Base-by-base conservation (phyloP, 169 alveolate species). In the Ichthyophthirius multifiliis region DNA sequence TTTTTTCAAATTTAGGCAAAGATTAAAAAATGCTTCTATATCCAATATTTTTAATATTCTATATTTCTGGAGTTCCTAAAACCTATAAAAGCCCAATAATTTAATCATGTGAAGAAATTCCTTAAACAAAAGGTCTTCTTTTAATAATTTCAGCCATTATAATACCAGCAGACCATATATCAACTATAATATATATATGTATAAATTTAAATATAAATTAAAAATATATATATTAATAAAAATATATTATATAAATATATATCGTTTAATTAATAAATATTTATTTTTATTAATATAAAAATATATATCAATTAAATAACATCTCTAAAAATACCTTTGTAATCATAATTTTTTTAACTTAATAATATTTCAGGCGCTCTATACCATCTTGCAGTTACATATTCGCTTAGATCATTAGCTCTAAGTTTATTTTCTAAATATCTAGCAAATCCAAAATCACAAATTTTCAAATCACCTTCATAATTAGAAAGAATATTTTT, bases 351-450 rank as follows among this genome's bases (percentile, higher is more conserved):
- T 48, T 88, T 80, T 65, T 75, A 65, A n/a, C 87, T 76, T 20
- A 84, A 73, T 4, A 89, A 67, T 20, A 85, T 74, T 71, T 89
- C 94, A 9, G 94, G 94, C 16, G 94, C 94, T 74, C 94, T 48
- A 67, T 89, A 89, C 83, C 90, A 89, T 73, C 94, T 81, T 5
- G 94, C 85, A 20, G 95, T 90, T 10, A 93, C 96, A 78, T 93
- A 93, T 74, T 93, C 96, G 3, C 95, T 93, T 74, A 85, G 65
- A 18, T 65, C 84, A 65, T 65, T 83, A 12, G 65, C 74, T 45
- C 79, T 86, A 10, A 65, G 46, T 23, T 64, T 47, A 13, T 65
- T 43, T 55, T 84, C 81, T 1, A 64, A 46, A 2, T 48, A 79
- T 65, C 94, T 73, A 7, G 91, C 81, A 45, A 90, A 74, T 43